These are phyloP conservation scores for Peniophora sp. DNA, from an alignment of 1,284 basidiomycete genomes.

Conservation along the genomic window DNA sequence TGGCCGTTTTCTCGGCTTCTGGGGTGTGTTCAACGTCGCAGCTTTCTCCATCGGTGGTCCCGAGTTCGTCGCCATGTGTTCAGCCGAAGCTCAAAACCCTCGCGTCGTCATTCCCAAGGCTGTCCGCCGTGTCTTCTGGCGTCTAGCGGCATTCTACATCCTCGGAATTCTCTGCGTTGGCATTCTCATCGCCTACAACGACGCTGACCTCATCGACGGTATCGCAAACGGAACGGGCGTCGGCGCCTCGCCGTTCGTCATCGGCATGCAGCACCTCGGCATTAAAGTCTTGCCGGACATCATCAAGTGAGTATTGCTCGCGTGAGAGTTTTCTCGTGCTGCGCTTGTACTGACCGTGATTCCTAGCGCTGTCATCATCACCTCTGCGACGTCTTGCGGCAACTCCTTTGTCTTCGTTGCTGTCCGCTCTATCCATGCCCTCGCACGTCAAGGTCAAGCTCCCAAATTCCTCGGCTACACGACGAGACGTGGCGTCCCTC, in stretches of 20 bases:
- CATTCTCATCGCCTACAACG: slow-evolving; percentile 60
- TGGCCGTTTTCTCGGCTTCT: no score
- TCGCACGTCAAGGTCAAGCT: slow-evolving; percentile 62
- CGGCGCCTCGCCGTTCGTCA: slow-evolving; percentile 63
- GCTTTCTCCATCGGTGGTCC: slow-evolving; percentile 71
- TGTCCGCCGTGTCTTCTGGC: slow-evolving; percentile 65
- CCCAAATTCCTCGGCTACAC: slow-evolving; percentile 44
- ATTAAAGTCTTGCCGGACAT: slow-evolving; percentile 32
- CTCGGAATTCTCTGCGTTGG: slow-evolving; percentile 54
- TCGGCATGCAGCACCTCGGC: slow-evolving; percentile 59
- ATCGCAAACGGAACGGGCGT: slow-evolving; percentile 37
- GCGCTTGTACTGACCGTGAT: slow-evolving; percentile 18
- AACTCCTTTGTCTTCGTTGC: slow-evolving; percentile 72
- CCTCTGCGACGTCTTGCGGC: slow-evolving; percentile 62
- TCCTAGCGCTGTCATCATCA: slow-evolving; percentile 24
- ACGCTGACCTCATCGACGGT: slow-evolving; percentile 37
- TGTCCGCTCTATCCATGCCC: slow-evolving; percentile 65
- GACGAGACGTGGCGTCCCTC: slow-evolving; percentile 57
- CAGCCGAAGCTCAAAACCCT: slow-evolving; percentile 59
- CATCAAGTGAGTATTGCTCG: neutral
- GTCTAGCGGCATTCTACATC: slow-evolving; percentile 59
- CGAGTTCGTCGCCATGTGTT: slow-evolving; percentile 61
- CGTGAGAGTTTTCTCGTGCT: neutral
- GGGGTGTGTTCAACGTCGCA: slow-evolving; percentile 43
- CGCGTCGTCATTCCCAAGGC: slow-evolving; percentile 65